Conservation (phyloP, 805 yeast species). For the Candida khao-thaluensis region DNA sequence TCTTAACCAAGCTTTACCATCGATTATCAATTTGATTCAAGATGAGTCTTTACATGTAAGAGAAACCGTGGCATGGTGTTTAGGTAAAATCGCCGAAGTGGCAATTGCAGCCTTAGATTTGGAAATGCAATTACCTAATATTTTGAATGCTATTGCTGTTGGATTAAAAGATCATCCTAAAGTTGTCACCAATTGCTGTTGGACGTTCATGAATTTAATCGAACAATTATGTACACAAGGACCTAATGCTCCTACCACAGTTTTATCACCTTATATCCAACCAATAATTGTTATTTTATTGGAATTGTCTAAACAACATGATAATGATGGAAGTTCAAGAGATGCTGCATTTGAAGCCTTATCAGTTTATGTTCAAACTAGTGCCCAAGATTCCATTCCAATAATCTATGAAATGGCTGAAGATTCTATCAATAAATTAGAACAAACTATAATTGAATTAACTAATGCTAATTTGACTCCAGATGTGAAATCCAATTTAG, state of each 20-base stretch:
- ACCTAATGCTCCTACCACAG: slow-evolving; percentile 48
- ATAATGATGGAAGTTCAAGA: slow-evolving; percentile 83
- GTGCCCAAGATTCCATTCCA: slow-evolving; percentile 68
- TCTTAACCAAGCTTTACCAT: slow-evolving; percentile 78
- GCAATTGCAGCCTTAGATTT: slow-evolving; percentile 74
- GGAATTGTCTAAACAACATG: slow-evolving; percentile 64
- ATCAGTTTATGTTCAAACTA: slow-evolving; percentile 72
- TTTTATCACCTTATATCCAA: slow-evolving; percentile 73
- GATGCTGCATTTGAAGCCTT: slow-evolving; percentile 97
- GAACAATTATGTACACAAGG: slow-evolving; percentile 72
- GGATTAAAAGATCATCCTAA: slow-evolving; percentile 93
- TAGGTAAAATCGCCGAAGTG: slow-evolving; percentile 91
- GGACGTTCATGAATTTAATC: slow-evolving; percentile 90
- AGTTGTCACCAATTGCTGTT: slow-evolving; percentile 95
- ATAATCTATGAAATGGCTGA: slow-evolving; percentile 71
- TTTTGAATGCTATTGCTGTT: slow-evolving; percentile 66
- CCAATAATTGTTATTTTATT: slow-evolving; percentile 68
- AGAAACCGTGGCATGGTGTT: slow-evolving; percentile 98
- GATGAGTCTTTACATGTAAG: slow-evolving; percentile 83
- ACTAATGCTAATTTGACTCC: slow-evolving; percentile 41
- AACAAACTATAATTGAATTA: slow-evolving; percentile 61
- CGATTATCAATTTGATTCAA: slow-evolving; percentile 69
- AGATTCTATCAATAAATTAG: slow-evolving; percentile 70
- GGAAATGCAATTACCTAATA: slow-evolving; percentile 61
- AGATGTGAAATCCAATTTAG: slow-evolving; percentile 76